These are phyloP conservation scores for Solanum rostratum DNA, from an alignment of 257 asterid genomes.

Conservation along the genomic window DNA sequence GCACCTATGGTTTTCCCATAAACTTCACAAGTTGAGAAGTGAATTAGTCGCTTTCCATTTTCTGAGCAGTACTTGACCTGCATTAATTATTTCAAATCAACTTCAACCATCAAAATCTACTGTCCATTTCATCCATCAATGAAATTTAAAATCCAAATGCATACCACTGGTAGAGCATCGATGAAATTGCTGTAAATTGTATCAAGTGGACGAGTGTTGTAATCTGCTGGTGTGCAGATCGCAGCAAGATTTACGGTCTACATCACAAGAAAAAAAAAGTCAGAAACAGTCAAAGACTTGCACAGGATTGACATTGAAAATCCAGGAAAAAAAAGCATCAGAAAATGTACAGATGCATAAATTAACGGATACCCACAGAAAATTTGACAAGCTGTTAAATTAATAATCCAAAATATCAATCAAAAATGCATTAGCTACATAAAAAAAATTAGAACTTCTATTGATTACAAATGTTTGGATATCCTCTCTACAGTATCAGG, in stretches of 20 bases:
- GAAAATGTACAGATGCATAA: background rate
- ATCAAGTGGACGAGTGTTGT: conserved; percentile 85
- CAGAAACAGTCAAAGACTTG: conserved; percentile 10
- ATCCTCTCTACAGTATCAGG: background rate
- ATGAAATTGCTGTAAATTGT: conserved; percentile 88
- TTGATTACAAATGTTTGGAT: background rate
- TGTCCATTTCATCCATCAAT: background rate
- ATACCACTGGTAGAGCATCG: conserved; percentile 88
- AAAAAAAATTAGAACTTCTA: too few species aligned
- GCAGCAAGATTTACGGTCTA: conserved; percentile 87
- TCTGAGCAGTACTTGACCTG: conserved; percentile 91
- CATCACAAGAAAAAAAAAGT: conserved; percentile 12
- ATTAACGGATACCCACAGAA: background rate
- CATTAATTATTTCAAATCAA: conserved; percentile 3
- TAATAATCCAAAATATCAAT: background rate
- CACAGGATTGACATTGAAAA: background rate
- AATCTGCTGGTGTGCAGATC: conserved; percentile 93
- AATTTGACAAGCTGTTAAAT: background rate
- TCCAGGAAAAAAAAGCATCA: background rate
- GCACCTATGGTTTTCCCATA: conserved; percentile 81
- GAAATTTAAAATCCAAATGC: conserved; percentile 1
- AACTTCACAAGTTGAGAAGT: conserved; percentile 87
- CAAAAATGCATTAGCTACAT: background rate
- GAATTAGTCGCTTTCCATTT: conserved; percentile 79
- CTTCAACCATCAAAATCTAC: background rate